phyloP scores from a whole-genome alignment of 306 rosid species.

The Inga laurina region DNA sequence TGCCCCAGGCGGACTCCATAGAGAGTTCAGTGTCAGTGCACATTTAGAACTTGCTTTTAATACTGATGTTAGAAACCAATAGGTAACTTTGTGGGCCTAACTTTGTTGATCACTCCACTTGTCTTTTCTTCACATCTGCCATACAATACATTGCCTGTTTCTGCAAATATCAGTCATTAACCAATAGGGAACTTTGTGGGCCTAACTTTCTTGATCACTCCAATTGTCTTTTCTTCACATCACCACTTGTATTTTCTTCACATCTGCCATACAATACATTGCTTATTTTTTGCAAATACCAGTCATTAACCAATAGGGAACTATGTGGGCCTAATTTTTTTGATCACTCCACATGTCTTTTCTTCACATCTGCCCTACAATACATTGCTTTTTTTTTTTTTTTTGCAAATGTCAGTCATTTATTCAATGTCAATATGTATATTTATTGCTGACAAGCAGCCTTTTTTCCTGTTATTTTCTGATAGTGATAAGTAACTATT shows the following conservation, averaged over 20 bases:
- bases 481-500: not conserved
- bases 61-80: not conserved
- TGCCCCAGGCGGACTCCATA: not conserved
- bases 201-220: not conserved
- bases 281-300: not conserved
- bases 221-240: not conserved
- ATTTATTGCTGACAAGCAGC: not conserved
- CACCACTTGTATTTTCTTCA: not conserved
- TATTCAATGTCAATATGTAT: not conserved
- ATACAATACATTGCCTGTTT: not conserved
- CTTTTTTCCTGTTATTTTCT: not conserved
- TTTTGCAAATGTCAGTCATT: not conserved
- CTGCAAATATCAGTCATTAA: not conserved
- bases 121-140: not conserved
- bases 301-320: not conserved
- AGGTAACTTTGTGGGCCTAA: not conserved
- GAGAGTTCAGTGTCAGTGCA: not conserved
- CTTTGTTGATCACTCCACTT: not conserved
- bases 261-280: not conserved
- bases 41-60: not conserved
- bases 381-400: not conserved
- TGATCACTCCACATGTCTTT: not conserved
- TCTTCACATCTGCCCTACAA: not conserved
- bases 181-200: not conserved
- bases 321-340: not conserved